These are phyloP conservation scores for Plasmodium relictum DNA, from an alignment of 169 alveolate species.

Conservation along the genomic window DNA sequence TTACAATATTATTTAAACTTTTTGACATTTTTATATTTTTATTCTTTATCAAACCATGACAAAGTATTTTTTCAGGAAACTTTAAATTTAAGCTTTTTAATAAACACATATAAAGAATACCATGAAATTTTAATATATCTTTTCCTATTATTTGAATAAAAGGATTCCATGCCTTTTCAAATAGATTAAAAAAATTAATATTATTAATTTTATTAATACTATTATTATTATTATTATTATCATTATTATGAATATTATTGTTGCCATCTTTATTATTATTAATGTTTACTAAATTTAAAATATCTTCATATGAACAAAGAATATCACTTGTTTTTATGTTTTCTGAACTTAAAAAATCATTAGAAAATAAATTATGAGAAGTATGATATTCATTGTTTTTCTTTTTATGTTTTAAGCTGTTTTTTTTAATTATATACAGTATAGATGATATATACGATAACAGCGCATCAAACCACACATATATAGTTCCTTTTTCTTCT, in stretches of 20 bases:
- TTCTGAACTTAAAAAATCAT: too few species aligned
- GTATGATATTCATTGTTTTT: not conserved
- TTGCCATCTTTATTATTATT: too few species aligned
- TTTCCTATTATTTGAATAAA: conserved; percentile 90
- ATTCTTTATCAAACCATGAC: conserved; percentile 91
- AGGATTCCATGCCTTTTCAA: conserved; percentile 51
- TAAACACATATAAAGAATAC: conserved; percentile 91
- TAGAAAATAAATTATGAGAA: too few species aligned
- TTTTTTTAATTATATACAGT: conserved; percentile 9
- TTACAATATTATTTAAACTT: conserved; percentile 87
- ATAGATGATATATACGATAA: conserved; percentile 87
- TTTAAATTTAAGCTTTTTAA: conserved; percentile 82
- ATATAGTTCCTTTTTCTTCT: conserved; percentile 86
- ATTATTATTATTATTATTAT: not conserved
- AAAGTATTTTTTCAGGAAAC: conserved; percentile 83
- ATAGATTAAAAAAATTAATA: not conserved
- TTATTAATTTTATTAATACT: not conserved
- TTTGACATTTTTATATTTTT: conserved; percentile 93
- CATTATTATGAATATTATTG: not conserved
- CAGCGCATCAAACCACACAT: conserved; percentile 95
- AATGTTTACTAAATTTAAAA: conserved; percentile 4
- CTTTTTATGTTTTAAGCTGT: not conserved
- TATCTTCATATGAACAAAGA: conserved; percentile 33
- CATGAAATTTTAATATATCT: conserved; percentile 92
- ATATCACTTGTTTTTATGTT: not conserved